Percentiles rank a stretch among this genome's conserved stretches.
These are phyloP conservation scores for Didymella pinodella DNA, from an alignment of 2,329 filamentous ascomycete genomes.

Conservation along the genomic window DNA sequence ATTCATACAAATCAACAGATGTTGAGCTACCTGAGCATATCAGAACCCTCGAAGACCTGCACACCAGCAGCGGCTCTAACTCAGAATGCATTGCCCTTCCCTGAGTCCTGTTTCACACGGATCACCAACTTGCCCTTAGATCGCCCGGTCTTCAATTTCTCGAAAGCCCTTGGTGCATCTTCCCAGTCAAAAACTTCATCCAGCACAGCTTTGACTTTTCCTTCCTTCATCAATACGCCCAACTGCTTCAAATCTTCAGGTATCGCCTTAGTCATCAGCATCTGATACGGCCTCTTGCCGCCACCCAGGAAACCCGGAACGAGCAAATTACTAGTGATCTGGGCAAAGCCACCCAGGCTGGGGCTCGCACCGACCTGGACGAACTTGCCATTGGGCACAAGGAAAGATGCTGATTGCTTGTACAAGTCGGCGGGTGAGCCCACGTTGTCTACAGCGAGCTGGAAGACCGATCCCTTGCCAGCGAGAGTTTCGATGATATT, in stretches of 20 bases:
- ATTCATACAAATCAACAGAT: too few relatives aligned
- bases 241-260: constrained; percentile 59
- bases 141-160: constrained; percentile 64
- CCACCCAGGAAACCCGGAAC: constrained; percentile 61
- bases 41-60: too few relatives aligned
- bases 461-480: constrained; percentile 59
- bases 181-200: constrained; percentile 65
- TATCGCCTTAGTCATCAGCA: constrained; percentile 51
- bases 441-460: constrained; percentile 66
- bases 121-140: constrained; percentile 68
- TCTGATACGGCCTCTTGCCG: constrained; percentile 56
- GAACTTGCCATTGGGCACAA: constrained; percentile 60
- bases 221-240: constrained; percentile 64
- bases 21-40: too few relatives aligned
- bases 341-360: constrained; percentile 35
- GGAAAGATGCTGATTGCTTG: constrained; percentile 60
- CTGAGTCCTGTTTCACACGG: constrained; percentile 37
- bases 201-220: constrained; percentile 64
- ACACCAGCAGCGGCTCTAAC: too few relatives aligned
- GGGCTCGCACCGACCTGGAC: constrained; percentile 41
- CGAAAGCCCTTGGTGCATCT: constrained; percentile 65
- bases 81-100: constrained; percentile 1
- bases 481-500: constrained; percentile 60
- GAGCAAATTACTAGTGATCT: constrained; percentile 50
- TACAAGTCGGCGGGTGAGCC: constrained; percentile 62